Conservation (phyloP, 768 basidiomycete species). For the Boletus sp. region DNA sequence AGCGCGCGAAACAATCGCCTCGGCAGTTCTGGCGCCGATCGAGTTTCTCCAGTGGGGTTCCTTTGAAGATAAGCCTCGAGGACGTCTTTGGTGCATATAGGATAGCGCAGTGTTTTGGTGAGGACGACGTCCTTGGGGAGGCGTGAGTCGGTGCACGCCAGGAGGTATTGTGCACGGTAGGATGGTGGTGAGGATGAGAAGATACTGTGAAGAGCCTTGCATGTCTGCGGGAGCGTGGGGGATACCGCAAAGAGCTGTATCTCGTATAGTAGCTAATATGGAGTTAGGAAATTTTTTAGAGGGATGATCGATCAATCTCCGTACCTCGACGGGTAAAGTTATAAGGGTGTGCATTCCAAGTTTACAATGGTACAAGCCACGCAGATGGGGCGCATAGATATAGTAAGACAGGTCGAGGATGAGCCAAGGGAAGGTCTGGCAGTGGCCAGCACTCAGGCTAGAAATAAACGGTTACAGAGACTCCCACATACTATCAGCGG, state of each 20-base stretch:
- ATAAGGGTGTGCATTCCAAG: conserved; percentile 22
- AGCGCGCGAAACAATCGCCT: conserved; percentile 63
- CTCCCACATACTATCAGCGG: not conserved
- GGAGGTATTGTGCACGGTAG: conserved; percentile 68
- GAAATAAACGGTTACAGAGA: too few relatives aligned
- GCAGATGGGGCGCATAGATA: not conserved
- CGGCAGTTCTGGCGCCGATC: conserved; percentile 51
- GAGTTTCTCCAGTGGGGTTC: not conserved
- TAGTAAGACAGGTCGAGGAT: too few relatives aligned
- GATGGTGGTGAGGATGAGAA: conserved; percentile 56
- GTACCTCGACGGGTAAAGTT: conserved; percentile 38
- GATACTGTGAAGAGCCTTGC: conserved; percentile 49
- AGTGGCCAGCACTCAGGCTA: too few relatives aligned
- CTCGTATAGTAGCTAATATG: conserved; percentile 68
- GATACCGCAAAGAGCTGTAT: conserved; percentile 73
- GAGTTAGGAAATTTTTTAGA: conserved; percentile 9
- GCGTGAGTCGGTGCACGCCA: conserved; percentile 31
- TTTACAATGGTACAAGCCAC: not conserved
- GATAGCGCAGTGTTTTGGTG: conserved; percentile 48
- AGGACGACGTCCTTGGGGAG: conserved; percentile 25
- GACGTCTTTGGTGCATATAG: conserved; percentile 38
- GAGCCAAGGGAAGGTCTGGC: not conserved
- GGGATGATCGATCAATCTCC: not conserved
- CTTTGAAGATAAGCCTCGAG: conserved; percentile 47
- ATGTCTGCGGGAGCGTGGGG: conserved; percentile 57